phyloP scores from a whole-genome alignment of 805 yeast species.

The Candida lessepsii region DNA sequence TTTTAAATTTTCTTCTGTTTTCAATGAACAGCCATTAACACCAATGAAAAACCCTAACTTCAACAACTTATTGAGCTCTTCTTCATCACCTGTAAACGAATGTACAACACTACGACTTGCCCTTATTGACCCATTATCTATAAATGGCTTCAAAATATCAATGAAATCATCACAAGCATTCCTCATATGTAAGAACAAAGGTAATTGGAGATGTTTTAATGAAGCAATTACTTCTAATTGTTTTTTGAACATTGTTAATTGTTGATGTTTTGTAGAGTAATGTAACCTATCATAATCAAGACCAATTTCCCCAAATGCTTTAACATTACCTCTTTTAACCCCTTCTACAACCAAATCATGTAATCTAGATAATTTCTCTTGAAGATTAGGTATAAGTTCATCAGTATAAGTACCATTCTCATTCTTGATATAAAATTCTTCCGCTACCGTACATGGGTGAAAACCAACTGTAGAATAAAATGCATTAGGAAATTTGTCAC shows the following conservation, averaged over 20 bases:
- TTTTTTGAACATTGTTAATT: conserved; percentile 59
- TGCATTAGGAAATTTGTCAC: conserved; percentile 30
- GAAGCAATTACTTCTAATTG: conserved; percentile 65
- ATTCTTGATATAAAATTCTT: conserved; percentile 33
- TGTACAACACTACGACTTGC: conserved; percentile 80
- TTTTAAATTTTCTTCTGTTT: conserved; percentile 67
- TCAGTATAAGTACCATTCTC: conserved; percentile 31
- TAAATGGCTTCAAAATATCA: conserved; percentile 58
- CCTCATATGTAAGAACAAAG: conserved; percentile 89
- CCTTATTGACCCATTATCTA: conserved; percentile 40
- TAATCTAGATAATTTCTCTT: conserved; percentile 47
- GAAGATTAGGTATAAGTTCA: conserved; percentile 26
- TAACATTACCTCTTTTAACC: conserved; percentile 49
- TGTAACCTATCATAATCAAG: conserved; percentile 89
- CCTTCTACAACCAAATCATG: conserved; percentile 51
- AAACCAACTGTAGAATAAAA: conserved; percentile 81
- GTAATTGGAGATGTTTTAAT: conserved; percentile 50
- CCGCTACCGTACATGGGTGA: conserved; percentile 84
- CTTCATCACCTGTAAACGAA: conserved; percentile 82
- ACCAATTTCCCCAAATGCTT: conserved; percentile 94
- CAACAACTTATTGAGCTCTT: conserved; percentile 60
- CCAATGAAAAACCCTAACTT: conserved; percentile 69
- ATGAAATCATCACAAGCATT: conserved; percentile 80
- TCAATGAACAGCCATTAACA: conserved; percentile 90
- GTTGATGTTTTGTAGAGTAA: conserved; percentile 68